Percentiles rank a stretch among this genome's conserved stretches.
Conservation (phyloP, 257 asterid genomes). For the Coffea eugenioides region DNA sequence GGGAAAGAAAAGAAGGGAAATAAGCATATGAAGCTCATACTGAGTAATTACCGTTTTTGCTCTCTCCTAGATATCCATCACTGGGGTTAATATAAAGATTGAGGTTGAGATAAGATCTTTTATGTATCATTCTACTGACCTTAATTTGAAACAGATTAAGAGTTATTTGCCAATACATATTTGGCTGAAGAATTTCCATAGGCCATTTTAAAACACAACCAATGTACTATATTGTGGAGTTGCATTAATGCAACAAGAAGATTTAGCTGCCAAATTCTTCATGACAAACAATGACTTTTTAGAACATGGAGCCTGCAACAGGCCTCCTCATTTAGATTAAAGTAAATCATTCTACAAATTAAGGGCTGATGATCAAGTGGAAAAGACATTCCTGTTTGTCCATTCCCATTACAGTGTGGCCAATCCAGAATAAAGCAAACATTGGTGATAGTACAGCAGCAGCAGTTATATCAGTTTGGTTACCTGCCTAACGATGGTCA, state of each 20-base stretch:
- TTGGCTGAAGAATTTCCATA: not conserved
- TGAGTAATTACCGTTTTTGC: not conserved
- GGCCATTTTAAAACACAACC: not conserved
- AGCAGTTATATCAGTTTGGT: not conserved
- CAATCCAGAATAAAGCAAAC: no score
- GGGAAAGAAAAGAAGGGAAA: not conserved
- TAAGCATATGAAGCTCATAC: not conserved
- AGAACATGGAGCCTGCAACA: not conserved
- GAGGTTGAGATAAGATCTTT: not conserved
- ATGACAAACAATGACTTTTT: not conserved
- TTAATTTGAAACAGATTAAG: not conserved
- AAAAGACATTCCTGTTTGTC: no score
- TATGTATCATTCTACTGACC: not conserved
- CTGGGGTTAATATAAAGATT: no score
- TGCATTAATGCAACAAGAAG: no score
- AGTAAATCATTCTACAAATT: not conserved
- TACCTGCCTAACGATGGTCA: conserved; percentile 90
- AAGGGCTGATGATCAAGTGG: not conserved
- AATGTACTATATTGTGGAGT: not conserved
- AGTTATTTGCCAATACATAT: not conserved
- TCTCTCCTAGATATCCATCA: not conserved
- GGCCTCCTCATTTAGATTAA: not conserved
- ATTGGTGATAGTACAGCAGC: no score
- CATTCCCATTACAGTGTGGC: not conserved
- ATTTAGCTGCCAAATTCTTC: not conserved